Base-by-base conservation (phyloP, 495 filamentous ascomycete genomes). In the Bacidia gigantensis region DNA sequence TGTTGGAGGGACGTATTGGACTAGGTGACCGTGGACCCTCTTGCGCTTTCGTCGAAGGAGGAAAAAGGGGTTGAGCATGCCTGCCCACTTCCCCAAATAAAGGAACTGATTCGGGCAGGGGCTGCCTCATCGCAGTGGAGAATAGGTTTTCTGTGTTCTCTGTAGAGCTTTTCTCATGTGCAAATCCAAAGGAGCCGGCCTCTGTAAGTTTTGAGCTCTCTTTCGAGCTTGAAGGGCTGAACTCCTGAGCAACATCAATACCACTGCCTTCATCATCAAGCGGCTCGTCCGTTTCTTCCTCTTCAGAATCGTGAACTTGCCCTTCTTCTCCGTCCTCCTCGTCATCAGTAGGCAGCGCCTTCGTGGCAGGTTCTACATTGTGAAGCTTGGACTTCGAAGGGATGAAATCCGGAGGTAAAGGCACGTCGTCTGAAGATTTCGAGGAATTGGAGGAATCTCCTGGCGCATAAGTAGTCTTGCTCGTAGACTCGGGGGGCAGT, bases 1-100 rank as follows among this genome's bases (percentile, higher is more conserved):
- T 72, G 5, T 73, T 60, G 3, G 65, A 63, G 20, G 68, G 64
- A 17, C 87, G 81, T 2, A 87, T 68, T 0, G 88, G 87, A 57
- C 87, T 92, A 11, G 87, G 87, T 10, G 87, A 92, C 26, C 86
- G 78, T 39, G 84, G 83, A 50, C 78, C 80, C 50, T 78, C 72
- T 39, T 65, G 75, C 44, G 25, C 58, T 23, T 44, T 57, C 49
- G 70, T 75, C 24, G 81, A 78, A 40, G 78, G 75, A 5, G 82
- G 76, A 56, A 82, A 66, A 43, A 73, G 55, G 12, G 81, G 70
- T 43, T 73, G 71, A 21, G 50, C 20, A 54, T 49, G 63, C 21
- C 69, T 74, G 17, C 65, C 56, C 24, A 85, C 68, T 57, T 86
- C 82, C n/a, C 83, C 84, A 61, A 89, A 87, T 40, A 83, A 67